Evolutionary conservation across 1,139 yeast species (phyloP).

Genomic region (Meyerozyma guilliermondii): DNA sequence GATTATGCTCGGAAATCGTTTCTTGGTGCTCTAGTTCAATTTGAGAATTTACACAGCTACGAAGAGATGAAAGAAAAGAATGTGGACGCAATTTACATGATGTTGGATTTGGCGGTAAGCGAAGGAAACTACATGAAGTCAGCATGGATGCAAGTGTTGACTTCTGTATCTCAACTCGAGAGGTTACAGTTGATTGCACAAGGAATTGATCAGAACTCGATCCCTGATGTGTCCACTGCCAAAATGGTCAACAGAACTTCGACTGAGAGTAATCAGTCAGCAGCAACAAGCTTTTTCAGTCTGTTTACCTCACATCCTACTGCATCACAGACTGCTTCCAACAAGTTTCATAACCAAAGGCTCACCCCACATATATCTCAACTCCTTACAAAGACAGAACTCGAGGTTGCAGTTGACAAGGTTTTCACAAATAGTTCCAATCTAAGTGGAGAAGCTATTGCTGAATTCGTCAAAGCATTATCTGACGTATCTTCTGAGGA

Average conservation of each 20-base stretch:
- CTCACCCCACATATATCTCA: constrained; percentile 34
- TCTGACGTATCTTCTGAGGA: constrained; percentile 88
- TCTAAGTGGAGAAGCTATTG: constrained; percentile 78
- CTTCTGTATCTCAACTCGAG: constrained; percentile 85
- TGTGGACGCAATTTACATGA: constrained; percentile 69
- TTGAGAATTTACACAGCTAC: constrained; percentile 72
- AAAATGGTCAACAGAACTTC: constrained; percentile 58
- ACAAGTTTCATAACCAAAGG: constrained; percentile 41
- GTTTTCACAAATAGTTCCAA: constrained; percentile 81
- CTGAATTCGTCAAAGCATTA: constrained; percentile 80
- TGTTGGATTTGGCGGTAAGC: constrained; percentile 71
- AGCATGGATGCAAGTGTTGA: constrained; percentile 82
- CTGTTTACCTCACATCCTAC: constrained; percentile 28
- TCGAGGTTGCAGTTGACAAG: constrained; percentile 81
- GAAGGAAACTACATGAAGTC: constrained; percentile 68
- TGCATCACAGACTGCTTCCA: constrained; percentile 41
- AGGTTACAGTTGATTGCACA: constrained; percentile 83
- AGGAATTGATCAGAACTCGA: constrained; percentile 78
- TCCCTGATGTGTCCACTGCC: constrained; percentile 83
- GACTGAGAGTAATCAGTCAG: constrained; percentile 44
- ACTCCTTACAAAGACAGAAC: constrained; percentile 66
- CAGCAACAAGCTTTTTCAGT: constrained; percentile 43
- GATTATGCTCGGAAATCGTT: constrained; percentile 86
- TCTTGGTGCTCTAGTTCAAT: constrained; percentile 84
- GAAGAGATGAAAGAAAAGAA: constrained; percentile 78